A percentile compares a stretch with the other conserved stretches of the same genome.
Evolutionary conservation across 1,139 yeast species (phyloP).

Genomic region (Barnettozyma hawaiiensis): DNA sequence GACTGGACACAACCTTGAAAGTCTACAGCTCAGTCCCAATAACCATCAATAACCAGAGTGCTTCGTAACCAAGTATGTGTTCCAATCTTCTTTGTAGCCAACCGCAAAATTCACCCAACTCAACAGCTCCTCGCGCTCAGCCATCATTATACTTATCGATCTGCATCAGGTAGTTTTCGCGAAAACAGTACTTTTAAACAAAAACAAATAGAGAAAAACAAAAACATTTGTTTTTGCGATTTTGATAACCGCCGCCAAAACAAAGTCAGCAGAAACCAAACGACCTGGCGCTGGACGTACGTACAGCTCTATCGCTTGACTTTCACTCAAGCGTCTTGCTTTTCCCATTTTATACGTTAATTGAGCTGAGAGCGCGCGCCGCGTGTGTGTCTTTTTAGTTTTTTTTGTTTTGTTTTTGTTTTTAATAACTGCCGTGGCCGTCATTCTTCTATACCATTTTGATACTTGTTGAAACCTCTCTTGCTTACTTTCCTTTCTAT

Average conservation of each 20-base stretch:
- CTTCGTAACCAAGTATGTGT: too few relatives aligned
- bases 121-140: too few relatives aligned
- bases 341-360: neutral
- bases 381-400: too few relatives aligned
- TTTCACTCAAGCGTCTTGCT: neutral
- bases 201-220: neutral
- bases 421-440: neutral
- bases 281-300: neutral
- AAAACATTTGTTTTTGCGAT: neutral
- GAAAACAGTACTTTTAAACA: constrained; percentile 3
- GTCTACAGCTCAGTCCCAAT: too few relatives aligned
- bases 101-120: too few relatives aligned
- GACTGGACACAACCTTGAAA: too few relatives aligned
- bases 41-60: too few relatives aligned
- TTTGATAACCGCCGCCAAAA: neutral
- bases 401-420: too few relatives aligned
- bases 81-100: too few relatives aligned
- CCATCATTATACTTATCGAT: too few relatives aligned
- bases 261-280: neutral
- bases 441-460: neutral
- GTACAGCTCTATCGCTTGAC: neutral
- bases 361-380: neutral
- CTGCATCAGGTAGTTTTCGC: constrained; percentile 7
- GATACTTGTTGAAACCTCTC: neutral
- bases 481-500: neutral